Base-by-base conservation (phyloP, 2,329 filamentous ascomycete species). In the Fusarium piperis region DNA sequence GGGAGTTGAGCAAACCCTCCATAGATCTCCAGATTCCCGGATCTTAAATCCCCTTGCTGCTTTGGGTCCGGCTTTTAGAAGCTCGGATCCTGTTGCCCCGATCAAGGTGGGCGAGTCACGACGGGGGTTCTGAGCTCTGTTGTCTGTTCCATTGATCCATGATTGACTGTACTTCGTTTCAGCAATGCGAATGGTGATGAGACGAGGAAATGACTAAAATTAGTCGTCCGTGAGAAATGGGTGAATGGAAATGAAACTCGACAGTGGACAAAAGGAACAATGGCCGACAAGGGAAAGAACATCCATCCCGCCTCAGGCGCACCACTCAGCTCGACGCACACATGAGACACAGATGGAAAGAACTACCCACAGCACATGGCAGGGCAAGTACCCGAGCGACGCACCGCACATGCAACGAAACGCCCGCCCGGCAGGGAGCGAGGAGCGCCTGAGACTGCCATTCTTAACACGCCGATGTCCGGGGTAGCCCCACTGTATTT, bases 381-480 rank as follows among this genome's bases (percentile, higher is more conserved):
- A 41, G 32, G 20, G 30, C 44, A 66, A 52, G 51, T 64, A 23
- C 55, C 39, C 16, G 36, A 55, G 52, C 38, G 20, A 28, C 52
- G 23, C 23, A 23, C 23, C 23, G 23, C 23, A 23, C 23, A 3
- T 23, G 23, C 23, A 20, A 44, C 39, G 23, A 44, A 44, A 44
- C 39, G 39, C 39, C 39, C 20, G 30, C 9, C 41, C 16, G 56
- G 56, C 38, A 23, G 38, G 38, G 28, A 23, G 32, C 58, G 32
- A 62, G 39, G 39, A 48, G 44, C 44, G 64, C 64, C 35, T 70
- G 44, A 57, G 52, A 69, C 55, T 70, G 30, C 57, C 60, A 61
- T 65, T 71, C 48, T 65, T 60, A 58, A 64, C 64, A 55, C 72
- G 72, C 75, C 75, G 74, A 75, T 77, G 74, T 77, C 75, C 75